Percentiles rank a stretch among this genome's conserved stretches.
phyloP scores from a whole-genome alignment of 306 rosid genomes.

The Begonia peltatifolia region DNA sequence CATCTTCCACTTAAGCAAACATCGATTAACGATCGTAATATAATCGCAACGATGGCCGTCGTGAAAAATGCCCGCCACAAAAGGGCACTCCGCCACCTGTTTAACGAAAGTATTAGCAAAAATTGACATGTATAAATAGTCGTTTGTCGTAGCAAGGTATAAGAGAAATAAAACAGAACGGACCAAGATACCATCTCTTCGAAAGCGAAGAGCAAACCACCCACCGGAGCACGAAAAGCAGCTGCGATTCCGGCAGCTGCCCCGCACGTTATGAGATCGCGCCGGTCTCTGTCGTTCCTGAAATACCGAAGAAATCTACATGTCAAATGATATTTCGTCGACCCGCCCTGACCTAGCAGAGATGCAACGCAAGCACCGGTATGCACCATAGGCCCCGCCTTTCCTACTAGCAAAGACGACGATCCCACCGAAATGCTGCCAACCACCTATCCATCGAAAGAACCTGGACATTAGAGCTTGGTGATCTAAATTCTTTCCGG shows the following conservation, averaged over 20 bases:
- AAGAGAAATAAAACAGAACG: neutral
- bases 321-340: neutral
- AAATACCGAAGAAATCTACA: neutral
- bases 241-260: constrained; percentile 96
- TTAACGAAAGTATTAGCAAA: constrained; percentile 4
- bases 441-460: constrained; percentile 23
- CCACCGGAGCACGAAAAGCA: constrained; percentile 90
- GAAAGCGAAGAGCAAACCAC: constrained; percentile 84
- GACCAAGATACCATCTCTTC: constrained; percentile 98
- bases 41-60: constrained; percentile 71
- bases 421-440: neutral
- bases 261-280: constrained; percentile 45
- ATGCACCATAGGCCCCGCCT: constrained; percentile 11
- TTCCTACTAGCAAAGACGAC: constrained; percentile 1
- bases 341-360: neutral
- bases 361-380: neutral
- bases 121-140: no score
- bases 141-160: no score
- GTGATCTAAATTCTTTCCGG: no score
- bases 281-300: neutral
- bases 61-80: constrained; percentile 95
- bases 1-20: constrained; percentile 74
- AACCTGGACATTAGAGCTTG: neutral
- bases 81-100: constrained; percentile 96
- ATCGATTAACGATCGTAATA: constrained; percentile 76